phyloP scores from a whole-genome alignment of 768 basidiomycete species.

The Leccinum pellstonianum region DNA sequence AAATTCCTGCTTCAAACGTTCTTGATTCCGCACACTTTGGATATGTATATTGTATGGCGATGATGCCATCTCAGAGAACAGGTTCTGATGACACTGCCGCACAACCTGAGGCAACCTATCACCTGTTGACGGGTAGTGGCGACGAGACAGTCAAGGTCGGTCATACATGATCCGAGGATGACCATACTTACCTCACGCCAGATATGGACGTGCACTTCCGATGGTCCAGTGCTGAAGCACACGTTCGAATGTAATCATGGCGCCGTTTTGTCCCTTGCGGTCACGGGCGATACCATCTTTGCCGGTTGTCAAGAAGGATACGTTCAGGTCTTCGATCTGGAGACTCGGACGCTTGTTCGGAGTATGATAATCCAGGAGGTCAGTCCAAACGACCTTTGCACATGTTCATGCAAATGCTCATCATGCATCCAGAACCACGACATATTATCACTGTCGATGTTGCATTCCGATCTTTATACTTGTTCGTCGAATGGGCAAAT shows the following conservation, averaged over 20 bases:
- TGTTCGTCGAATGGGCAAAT: slow-evolving; percentile 67
- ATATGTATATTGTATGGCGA: slow-evolving; percentile 84
- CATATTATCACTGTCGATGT: slow-evolving; percentile 74
- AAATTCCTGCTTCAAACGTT: slow-evolving; percentile 67
- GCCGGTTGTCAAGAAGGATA: slow-evolving; percentile 95
- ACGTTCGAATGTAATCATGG: slow-evolving; percentile 73
- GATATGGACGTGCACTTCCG: slow-evolving; percentile 64
- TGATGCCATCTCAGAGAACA: slow-evolving; percentile 41
- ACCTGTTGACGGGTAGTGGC: slow-evolving; percentile 83
- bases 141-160: slow-evolving; percentile 86
- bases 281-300: slow-evolving; percentile 76
- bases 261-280: slow-evolving; percentile 79
- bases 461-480: slow-evolving; percentile 64
- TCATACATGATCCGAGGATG: background rate
- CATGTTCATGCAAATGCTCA: background rate
- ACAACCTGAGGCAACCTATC: slow-evolving; percentile 30
- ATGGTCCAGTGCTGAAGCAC: slow-evolving; percentile 50
- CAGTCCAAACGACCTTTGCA: slow-evolving; percentile 6
- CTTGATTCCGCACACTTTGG: slow-evolving; percentile 92
- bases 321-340: slow-evolving; percentile 87
- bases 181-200: slow-evolving; percentile 25
- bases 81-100: slow-evolving; percentile 34
- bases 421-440: slow-evolving; percentile 58
- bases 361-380: slow-evolving; percentile 87
- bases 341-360: slow-evolving; percentile 83